Percentiles rank a stretch among this genome's conserved stretches.
phyloP scores from a whole-genome alignment of 306 rosid genomes.

The Vicia sativa region DNA sequence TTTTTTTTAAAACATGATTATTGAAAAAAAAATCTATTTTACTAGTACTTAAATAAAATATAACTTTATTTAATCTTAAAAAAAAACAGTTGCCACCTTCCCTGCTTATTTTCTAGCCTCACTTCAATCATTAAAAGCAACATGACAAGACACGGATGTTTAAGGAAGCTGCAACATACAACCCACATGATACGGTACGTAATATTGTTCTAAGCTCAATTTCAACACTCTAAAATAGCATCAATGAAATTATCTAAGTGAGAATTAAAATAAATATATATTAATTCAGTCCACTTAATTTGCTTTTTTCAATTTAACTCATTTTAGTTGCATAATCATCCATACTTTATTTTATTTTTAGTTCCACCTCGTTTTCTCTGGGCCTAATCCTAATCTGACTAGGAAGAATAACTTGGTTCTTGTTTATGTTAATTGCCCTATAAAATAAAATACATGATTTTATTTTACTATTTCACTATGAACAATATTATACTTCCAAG shows the following conservation, averaged over 20 bases:
- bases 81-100: background rate
- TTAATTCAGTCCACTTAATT: background rate
- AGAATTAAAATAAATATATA: background rate
- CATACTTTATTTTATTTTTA: no score
- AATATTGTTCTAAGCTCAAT: background rate
- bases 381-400: no score
- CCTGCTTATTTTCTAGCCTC: background rate
- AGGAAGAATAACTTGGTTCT: no score
- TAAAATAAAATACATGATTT: no score
- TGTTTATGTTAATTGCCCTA: no score
- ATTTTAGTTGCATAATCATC: no score
- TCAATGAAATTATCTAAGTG: background rate
- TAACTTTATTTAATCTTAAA: no score
- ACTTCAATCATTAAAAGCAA: conserved; percentile 8
- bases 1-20: no score
- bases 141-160: background rate
- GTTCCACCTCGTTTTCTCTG: background rate
- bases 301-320: background rate
- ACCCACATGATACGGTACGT: background rate
- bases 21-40: no score
- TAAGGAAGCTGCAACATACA: background rate
- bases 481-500: background rate
- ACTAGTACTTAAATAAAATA: no score
- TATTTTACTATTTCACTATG: no score
- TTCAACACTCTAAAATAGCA: background rate